Evolutionary conservation across 2,329 filamentous ascomycete genomes (phyloP).

Genomic region (Xylaria sp.): DNA sequence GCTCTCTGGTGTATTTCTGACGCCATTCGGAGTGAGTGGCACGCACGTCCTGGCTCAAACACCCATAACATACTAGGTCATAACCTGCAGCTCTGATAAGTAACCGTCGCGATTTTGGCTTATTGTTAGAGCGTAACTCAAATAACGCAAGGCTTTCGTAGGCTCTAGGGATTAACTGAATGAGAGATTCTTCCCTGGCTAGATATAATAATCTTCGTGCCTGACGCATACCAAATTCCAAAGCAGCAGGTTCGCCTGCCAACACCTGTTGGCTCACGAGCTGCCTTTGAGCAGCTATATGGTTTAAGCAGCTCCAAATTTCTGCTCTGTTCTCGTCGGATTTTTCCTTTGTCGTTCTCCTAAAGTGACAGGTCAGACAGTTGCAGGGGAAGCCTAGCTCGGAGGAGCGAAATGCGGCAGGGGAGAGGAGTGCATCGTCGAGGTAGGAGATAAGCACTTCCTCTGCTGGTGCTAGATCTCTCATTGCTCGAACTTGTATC

Average conservation of each 20-base stretch:
- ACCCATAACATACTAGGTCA: neutral
- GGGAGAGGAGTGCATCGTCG: rapidly evolving
- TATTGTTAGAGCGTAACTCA: neutral
- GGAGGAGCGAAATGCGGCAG: neutral
- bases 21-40: too few relatives aligned
- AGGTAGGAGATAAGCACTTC: neutral
- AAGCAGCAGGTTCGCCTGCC: neutral
- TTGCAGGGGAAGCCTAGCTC: neutral
- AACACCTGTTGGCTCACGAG: too few relatives aligned
- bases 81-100: neutral
- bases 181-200: neutral
- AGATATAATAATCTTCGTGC: neutral
- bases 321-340: neutral
- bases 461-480: neutral
- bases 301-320: too few relatives aligned
- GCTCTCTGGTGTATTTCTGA: too few relatives aligned
- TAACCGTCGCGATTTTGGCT: neutral
- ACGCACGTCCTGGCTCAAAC: too few relatives aligned
- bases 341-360: too few relatives aligned
- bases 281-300: too few relatives aligned
- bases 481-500: neutral
- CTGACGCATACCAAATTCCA: neutral
- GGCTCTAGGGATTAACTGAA: neutral
- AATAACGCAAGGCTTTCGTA: neutral
- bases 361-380: neutral